Evolutionary conservation across 2,329 filamentous ascomycete species (phyloP).

Genomic region (Claviceps pazoutovae): DNA sequence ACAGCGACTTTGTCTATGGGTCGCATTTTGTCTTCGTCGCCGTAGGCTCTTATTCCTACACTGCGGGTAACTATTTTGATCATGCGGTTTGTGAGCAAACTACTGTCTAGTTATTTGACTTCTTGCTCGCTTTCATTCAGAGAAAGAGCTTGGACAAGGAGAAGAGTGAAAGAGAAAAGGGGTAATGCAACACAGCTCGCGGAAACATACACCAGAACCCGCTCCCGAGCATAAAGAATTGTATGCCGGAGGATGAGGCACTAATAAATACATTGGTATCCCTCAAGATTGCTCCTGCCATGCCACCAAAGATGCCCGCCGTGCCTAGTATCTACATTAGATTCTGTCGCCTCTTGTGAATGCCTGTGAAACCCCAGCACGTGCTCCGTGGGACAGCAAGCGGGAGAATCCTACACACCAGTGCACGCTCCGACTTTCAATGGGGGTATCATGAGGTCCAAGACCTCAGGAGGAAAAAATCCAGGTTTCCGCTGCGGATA

Average conservation of each 20-base stretch:
- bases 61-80: constrained; percentile 31
- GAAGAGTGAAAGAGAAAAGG: neutral
- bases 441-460: constrained; percentile 34
- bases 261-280: constrained; percentile 56
- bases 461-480: constrained; percentile 28
- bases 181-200: neutral
- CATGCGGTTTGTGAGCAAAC: neutral
- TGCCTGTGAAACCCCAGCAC: neutral
- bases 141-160: no score
- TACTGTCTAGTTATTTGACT: no score
- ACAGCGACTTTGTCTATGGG: constrained; percentile 47
- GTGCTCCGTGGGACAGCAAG: neutral
- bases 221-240: constrained; percentile 68
- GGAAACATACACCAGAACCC: constrained; percentile 56
- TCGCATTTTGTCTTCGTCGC: constrained; percentile 37
- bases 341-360: neutral
- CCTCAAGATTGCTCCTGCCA: constrained; percentile 56
- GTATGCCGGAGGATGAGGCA: constrained; percentile 56
- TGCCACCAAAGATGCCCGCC: constrained; percentile 49
- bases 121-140: no score
- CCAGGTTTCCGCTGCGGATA: constrained; percentile 18
- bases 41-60: constrained; percentile 32
- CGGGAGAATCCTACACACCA: constrained; percentile 26
- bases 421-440: constrained; percentile 45
- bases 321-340: constrained; percentile 29